These are phyloP conservation scores for Ustilago shanxiensis DNA, from an alignment of 1,284 basidiomycete species.

Conservation along the genomic window DNA sequence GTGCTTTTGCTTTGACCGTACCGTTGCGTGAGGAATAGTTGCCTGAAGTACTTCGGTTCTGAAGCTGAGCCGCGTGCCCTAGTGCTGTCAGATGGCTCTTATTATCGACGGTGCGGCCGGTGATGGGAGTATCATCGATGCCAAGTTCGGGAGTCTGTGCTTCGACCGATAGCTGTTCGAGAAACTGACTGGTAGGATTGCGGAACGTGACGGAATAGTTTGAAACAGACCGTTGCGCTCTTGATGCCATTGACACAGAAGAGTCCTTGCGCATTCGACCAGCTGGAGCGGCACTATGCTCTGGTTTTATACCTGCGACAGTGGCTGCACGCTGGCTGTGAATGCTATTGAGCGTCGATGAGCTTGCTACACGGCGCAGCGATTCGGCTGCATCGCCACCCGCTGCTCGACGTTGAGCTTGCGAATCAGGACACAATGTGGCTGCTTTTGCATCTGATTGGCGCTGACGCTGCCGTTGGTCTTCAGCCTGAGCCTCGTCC, in stretches of 20 bases:
- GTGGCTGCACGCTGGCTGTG: slow-evolving; percentile 12
- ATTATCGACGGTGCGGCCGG: slow-evolving; percentile 23
- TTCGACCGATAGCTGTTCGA: slow-evolving; percentile 36
- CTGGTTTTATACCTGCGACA: neutral
- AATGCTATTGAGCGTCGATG: slow-evolving; percentile 27
- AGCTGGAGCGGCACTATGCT: slow-evolving; percentile 9
- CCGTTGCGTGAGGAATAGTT: neutral
- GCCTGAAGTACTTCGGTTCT: slow-evolving; percentile 17
- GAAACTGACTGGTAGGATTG: slow-evolving; percentile 43
- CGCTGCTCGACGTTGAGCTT: neutral
- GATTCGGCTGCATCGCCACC: slow-evolving; percentile 33
- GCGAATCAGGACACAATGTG: neutral
- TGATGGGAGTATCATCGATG: slow-evolving; percentile 37
- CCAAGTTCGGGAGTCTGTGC: slow-evolving; percentile 35
- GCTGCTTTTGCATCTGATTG: slow-evolving; percentile 1
- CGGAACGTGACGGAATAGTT: slow-evolving; percentile 40
- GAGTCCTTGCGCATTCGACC: slow-evolving; percentile 11
- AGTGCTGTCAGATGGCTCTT: slow-evolving; percentile 45
- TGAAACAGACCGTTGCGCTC: slow-evolving; percentile 28
- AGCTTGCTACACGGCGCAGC: slow-evolving; percentile 40
- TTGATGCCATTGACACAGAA: slow-evolving; percentile 10
- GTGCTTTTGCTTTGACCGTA: slow-evolving; percentile 16
- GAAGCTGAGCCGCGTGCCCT: slow-evolving; percentile 43
- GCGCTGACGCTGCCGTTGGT: slow-evolving; percentile 12
- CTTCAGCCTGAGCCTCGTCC: slow-evolving; percentile 30